Base-by-base conservation (phyloP, 345 rosid genomes). In the Geranium rotundifolium region DNA sequence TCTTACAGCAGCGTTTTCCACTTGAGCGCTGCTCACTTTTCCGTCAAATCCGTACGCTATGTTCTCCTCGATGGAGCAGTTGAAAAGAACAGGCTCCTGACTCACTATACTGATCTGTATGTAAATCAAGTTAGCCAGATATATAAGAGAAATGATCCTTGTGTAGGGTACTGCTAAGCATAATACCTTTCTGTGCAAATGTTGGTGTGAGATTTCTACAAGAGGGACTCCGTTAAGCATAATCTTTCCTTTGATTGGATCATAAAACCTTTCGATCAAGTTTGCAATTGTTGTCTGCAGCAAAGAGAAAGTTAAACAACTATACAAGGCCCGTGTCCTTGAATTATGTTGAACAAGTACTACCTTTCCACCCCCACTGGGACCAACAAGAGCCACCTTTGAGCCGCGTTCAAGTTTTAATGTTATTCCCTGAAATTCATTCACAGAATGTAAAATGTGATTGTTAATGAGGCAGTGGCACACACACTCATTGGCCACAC, bases 301-400 rank as follows among this genome's bases (percentile, higher is more conserved):
- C n/a, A 65, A n/a, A 57, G 10, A 54, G 58, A 4, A 7, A n/a
- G 13, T 1, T 62, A 30, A 57, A 17, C 16, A 17, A 7, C 10
- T 13, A 5, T 13, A 58, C 23, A n/a, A n/a, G n/a, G n/a, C n/a
- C n/a, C n/a, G n/a, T n/a, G n/a, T n/a, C n/a, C n/a, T n/a, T n/a
- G n/a, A n/a, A n/a, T n/a, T n/a, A n/a, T n/a, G n/a, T n/a, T n/a
- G n/a, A n/a, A n/a, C n/a, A n/a, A n/a, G n/a, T n/a, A 4, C 2
- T 23, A 92, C 95, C 77, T 92, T 92, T 68, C 98, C 98, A 14
- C 98, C 98, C 63, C 98, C 98, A 65, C 96, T 92, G 54, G 93
- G 98, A 67, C 98, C 98, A 23, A 92, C 98, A 30, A 89, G 93
- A 19, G 98, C 98, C 63, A 85, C 82, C 80, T 89, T 92, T 41